A percentile compares a stretch with the other conserved stretches of the same genome.
These are phyloP conservation scores for Aureobasidium vineae DNA, from an alignment of 2,329 filamentous ascomycete species.

Conservation along the genomic window DNA sequence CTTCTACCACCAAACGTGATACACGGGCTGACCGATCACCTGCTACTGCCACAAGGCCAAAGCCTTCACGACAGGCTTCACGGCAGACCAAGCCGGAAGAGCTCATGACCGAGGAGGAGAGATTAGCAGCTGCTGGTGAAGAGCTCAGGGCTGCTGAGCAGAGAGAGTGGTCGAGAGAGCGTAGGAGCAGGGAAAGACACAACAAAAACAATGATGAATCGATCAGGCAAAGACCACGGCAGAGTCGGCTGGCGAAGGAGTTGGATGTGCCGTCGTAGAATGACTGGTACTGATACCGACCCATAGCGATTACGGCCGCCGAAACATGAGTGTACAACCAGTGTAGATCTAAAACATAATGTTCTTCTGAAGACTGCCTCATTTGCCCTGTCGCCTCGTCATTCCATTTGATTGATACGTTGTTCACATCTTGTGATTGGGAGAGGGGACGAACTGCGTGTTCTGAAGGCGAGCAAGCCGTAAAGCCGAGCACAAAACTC, in stretches of 20 bases:
- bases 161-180: slow-evolving; percentile 27
- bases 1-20: neutral
- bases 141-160: slow-evolving; percentile 28
- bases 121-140: slow-evolving; percentile 26
- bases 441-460: too few relatives aligned
- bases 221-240: slow-evolving; percentile 10
- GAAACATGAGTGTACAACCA: neutral
- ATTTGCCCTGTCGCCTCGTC: neutral
- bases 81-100: slow-evolving; percentile 21
- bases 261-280: slow-evolving; percentile 10
- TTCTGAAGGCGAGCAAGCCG: neutral
- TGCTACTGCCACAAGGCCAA: neutral
- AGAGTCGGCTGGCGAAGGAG: slow-evolving; percentile 7
- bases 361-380: neutral
- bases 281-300: slow-evolving; percentile 1
- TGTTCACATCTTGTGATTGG: too few relatives aligned
- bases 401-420: too few relatives aligned
- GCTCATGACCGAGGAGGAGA: slow-evolving; percentile 25
- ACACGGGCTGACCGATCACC: neutral
- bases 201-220: slow-evolving; percentile 19
- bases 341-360: neutral
- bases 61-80: slow-evolving; percentile 8
- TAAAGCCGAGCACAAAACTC: neutral
- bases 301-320: neutral
- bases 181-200: slow-evolving; percentile 24